These are phyloP conservation scores for Solanum virginianum DNA, from an alignment of 257 asterid species.

Conservation along the genomic window DNA sequence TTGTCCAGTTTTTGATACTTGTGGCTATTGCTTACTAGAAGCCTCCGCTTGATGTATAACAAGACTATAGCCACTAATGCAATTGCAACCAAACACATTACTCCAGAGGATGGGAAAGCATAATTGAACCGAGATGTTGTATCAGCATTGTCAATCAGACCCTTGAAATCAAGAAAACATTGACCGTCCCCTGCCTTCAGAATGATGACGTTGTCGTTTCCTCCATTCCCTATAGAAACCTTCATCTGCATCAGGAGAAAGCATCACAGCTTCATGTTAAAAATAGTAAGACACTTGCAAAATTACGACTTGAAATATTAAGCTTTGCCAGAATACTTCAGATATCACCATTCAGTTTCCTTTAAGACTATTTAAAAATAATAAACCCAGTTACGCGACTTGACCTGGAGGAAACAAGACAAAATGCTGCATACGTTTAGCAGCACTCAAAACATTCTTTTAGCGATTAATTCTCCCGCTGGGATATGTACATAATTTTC, in stretches of 20 bases:
- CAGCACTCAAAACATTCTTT: background rate
- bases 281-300: background rate
- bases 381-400: background rate
- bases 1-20: slow-evolving; percentile 53
- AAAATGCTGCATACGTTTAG: background rate
- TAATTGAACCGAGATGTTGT: slow-evolving; percentile 15
- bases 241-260: slow-evolving; percentile 34
- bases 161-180: slow-evolving; percentile 51
- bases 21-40: slow-evolving; percentile 15
- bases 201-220: slow-evolving; percentile 25
- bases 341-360: background rate
- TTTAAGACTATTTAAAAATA: background rate
- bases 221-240: slow-evolving; percentile 38
- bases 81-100: slow-evolving; percentile 27
- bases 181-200: slow-evolving; percentile 45
- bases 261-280: background rate
- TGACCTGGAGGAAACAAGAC: background rate
- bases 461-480: background rate
- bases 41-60: slow-evolving; percentile 19
- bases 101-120: slow-evolving; percentile 12
- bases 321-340: background rate
- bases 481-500: background rate
- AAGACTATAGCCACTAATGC: slow-evolving; percentile 22
- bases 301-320: background rate
- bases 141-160: slow-evolving; percentile 16